A percentile compares a stretch with the other conserved stretches of the same genome.
These are phyloP conservation scores for Geotrichum klebahnii DNA, from an alignment of 1,139 yeast species.

Conservation along the genomic window DNA sequence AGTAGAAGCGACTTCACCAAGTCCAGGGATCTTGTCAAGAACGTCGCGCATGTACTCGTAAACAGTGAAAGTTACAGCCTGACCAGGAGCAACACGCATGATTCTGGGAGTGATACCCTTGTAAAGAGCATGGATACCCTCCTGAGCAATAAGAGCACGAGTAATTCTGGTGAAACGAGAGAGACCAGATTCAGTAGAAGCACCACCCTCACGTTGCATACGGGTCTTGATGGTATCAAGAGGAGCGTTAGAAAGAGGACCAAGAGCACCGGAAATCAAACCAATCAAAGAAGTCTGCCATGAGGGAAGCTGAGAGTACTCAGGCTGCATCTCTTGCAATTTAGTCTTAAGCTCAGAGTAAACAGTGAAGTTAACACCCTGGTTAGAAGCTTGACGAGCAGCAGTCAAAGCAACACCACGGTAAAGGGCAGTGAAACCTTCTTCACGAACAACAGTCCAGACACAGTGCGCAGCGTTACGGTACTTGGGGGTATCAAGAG, in stretches of 20 bases:
- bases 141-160: slow-evolving; percentile 75
- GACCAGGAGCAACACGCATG: slow-evolving; percentile 99
- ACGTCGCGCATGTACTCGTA: slow-evolving; percentile 80
- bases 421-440: slow-evolving; percentile 83
- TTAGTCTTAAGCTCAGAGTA: slow-evolving; percentile 78
- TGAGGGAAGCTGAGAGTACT: slow-evolving; percentile 64
- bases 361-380: slow-evolving; percentile 96
- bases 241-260: slow-evolving; percentile 97
- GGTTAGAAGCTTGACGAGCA: slow-evolving; percentile 96
- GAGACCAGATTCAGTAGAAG: slow-evolving; percentile 64
- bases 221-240: slow-evolving; percentile 95
- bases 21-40: slow-evolving; percentile 51
- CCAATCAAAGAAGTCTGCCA: slow-evolving; percentile 95
- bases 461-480: slow-evolving; percentile 92
- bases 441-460: slow-evolving; percentile 78
- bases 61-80: slow-evolving; percentile 95
- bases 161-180: slow-evolving; percentile 79
- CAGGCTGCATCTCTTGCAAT: slow-evolving; percentile 58
- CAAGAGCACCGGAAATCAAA: slow-evolving; percentile 89
- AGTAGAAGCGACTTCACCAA: slow-evolving; percentile 30
- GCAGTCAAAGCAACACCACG: slow-evolving; percentile 95
- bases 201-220: slow-evolving; percentile 82
- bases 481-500: slow-evolving; percentile 75
- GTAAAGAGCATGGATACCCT: slow-evolving; percentile 82
- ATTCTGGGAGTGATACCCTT: slow-evolving; percentile 98